Percentiles rank a stretch among this genome's conserved stretches.
These are phyloP conservation scores for Elaeis guineensis DNA, from an alignment of 176 grass and related monocot genomes.

Conservation along the genomic window DNA sequence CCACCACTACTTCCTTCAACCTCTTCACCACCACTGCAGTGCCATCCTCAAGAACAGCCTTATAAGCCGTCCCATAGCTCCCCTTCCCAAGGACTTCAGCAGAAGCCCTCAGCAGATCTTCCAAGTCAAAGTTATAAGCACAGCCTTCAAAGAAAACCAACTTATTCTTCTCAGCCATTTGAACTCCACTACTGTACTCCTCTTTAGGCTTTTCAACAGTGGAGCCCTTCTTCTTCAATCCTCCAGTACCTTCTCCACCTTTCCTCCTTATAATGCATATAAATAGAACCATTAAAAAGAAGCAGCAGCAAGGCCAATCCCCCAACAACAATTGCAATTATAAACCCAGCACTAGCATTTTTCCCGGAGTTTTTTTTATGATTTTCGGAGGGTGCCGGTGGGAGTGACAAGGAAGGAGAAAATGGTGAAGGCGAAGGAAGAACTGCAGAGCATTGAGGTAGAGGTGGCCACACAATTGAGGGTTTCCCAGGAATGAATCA, in stretches of 20 bases:
- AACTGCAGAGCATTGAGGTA: slow-evolving; percentile 49
- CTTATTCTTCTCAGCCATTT: slow-evolving; percentile 86
- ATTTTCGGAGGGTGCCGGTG: slow-evolving; percentile 26
- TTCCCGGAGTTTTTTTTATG: slow-evolving; percentile 23
- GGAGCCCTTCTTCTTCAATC: slow-evolving; percentile 27
- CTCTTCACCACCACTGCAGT: slow-evolving; percentile 86
- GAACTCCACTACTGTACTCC: slow-evolving; percentile 70
- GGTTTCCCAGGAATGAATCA: slow-evolving; percentile 65
- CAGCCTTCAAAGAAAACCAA: slow-evolving; percentile 89
- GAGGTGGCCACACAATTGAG: slow-evolving; percentile 66
- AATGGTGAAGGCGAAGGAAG: slow-evolving; percentile 25
- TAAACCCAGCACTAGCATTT: slow-evolving; percentile 44
- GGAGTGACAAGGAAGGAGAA: slow-evolving; percentile 33
- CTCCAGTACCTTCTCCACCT: slow-evolving; percentile 30
- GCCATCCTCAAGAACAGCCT: slow-evolving; percentile 79
- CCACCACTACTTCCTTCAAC: slow-evolving; percentile 74
- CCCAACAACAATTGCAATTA: slow-evolving; percentile 54
- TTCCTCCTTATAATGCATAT: slow-evolving; percentile 72
- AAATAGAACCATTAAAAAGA: slow-evolving; percentile 35
- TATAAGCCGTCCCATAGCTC: slow-evolving; percentile 90
- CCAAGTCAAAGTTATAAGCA: slow-evolving; percentile 88
- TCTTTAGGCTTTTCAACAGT: slow-evolving; percentile 59
- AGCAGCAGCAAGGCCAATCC: slow-evolving; percentile 58
- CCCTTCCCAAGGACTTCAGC: slow-evolving; percentile 96
- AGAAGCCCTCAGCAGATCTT: slow-evolving; percentile 87